Percentiles rank a stretch among this genome's conserved stretches.
Evolutionary conservation across 108 stramenopile genomes (phyloP).

Genomic region (Cyclotella kingstonii): DNA sequence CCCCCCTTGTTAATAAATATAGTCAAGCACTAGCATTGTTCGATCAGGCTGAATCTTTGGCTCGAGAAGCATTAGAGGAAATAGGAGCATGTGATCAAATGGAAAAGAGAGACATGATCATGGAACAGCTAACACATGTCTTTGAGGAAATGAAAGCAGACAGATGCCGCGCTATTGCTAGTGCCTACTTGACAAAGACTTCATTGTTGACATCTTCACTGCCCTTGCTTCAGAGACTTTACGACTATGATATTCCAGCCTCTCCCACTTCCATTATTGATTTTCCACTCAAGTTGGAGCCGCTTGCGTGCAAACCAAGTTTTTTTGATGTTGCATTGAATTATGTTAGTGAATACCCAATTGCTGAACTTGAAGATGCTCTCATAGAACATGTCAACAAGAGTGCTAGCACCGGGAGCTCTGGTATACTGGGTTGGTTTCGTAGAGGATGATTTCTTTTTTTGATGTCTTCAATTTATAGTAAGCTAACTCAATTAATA

Average conservation of each 20-base stretch:
- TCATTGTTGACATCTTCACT: constrained; percentile 19
- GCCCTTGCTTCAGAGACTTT: constrained; percentile 53
- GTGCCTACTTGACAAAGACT: constrained; percentile 26
- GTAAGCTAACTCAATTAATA: too few species aligned
- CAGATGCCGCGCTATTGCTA: constrained; percentile 38
- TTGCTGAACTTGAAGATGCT: constrained; percentile 51
- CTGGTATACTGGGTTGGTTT: constrained; percentile 42
- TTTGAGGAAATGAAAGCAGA: constrained; percentile 37
- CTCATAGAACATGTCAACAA: constrained; percentile 43
- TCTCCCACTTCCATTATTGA: constrained; percentile 27
- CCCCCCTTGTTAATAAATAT: constrained; percentile 38
- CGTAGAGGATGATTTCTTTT: constrained; percentile 13
- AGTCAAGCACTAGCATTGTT: constrained; percentile 55
- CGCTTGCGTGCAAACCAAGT: constrained; percentile 63
- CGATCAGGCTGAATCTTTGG: constrained; percentile 54
- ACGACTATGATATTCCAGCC: constrained; percentile 61
- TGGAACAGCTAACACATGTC: constrained; percentile 55
- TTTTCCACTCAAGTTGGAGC: constrained; percentile 38
- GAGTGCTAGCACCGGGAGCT: constrained; percentile 19
- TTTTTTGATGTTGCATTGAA: constrained; percentile 80
- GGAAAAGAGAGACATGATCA: constrained; percentile 51
- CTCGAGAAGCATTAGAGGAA: constrained; percentile 70
- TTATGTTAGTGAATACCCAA: constrained; percentile 50
- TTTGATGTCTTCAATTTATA: too few species aligned
- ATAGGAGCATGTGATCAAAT: constrained; percentile 81